These are phyloP conservation scores for Thermothelomyces thermophilus DNA, from an alignment of 2,329 filamentous ascomycete genomes.

Conservation along the genomic window DNA sequence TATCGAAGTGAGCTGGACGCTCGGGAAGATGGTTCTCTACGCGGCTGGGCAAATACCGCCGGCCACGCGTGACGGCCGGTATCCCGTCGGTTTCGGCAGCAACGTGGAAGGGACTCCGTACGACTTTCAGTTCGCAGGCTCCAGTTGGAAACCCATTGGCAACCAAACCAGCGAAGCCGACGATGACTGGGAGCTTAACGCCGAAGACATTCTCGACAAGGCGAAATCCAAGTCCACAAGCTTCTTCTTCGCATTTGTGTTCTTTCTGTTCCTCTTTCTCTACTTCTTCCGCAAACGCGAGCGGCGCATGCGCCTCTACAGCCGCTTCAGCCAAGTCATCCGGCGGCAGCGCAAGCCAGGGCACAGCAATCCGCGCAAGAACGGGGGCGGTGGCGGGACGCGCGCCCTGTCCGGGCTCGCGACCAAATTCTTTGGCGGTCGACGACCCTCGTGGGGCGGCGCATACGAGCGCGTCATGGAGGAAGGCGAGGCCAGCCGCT, in stretches of 20 bases:
- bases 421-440: conserved; percentile 60
- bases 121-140: conserved; percentile 81
- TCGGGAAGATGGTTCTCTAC: conserved; percentile 94
- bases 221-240: conserved; percentile 63
- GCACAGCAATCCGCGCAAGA: conserved; percentile 36
- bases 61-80: conserved; percentile 42
- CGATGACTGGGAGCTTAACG: conserved; percentile 48
- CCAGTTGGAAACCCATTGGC: conserved; percentile 35
- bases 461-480: conserved; percentile 82
- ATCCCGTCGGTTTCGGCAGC: conserved; percentile 88
- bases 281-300: conserved; percentile 78
- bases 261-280: conserved; percentile 61
- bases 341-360: conserved; percentile 38
- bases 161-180: conserved; percentile 37
- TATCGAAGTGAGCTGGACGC: conserved; percentile 92
- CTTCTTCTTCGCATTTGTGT: conserved; percentile 68
- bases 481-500: conserved; percentile 66
- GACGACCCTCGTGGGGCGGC: conserved; percentile 27
- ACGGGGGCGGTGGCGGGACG: background rate
- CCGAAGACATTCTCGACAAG: conserved; percentile 56
- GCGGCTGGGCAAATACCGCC: conserved; percentile 81
- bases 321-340: conserved; percentile 42
- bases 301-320: conserved; percentile 56
- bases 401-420: conserved; percentile 44
- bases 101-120: conserved; percentile 62